Conservation (phyloP, 2,329 filamentous ascomycete species). For the Colletotrichum agaves region DNA sequence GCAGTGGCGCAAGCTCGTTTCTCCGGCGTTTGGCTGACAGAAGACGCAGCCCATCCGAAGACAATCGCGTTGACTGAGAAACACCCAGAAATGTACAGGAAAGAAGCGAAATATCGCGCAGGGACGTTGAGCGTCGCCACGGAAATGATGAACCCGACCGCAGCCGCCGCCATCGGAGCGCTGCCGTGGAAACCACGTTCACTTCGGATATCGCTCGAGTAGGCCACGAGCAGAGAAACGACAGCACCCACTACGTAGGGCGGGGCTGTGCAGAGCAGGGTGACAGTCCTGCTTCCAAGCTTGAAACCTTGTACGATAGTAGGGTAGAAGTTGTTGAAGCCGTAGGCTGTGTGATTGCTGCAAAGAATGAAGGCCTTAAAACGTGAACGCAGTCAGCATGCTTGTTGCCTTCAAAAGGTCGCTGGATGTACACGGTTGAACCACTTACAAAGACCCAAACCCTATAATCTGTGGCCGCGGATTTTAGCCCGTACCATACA, state of each 20-base stretch:
- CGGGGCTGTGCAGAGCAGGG: conserved; percentile 44
- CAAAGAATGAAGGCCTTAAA: conserved; percentile 35
- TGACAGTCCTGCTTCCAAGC: conserved; percentile 42
- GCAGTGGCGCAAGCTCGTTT: conserved; percentile 49
- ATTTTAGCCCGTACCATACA: conserved; percentile 36
- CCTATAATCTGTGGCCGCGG: conserved; percentile 39
- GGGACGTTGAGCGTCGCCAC: conserved; percentile 63
- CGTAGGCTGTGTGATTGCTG: conserved; percentile 39
- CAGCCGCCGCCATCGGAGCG: conserved; percentile 50
- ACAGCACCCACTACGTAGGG: conserved; percentile 40
- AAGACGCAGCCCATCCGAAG: conserved; percentile 47
- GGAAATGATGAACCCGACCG: conserved; percentile 69
- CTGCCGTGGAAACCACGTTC: conserved; percentile 40
- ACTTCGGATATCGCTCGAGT: conserved; percentile 34
- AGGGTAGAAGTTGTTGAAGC: conserved; percentile 42
- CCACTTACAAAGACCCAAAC: conserved; percentile 40
- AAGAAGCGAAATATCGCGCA: conserved; percentile 57
- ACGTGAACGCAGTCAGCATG: not conserved
- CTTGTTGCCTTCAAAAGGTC: not conserved
- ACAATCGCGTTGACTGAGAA: conserved; percentile 45
- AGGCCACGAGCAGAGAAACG: conserved; percentile 31
- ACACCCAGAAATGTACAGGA: conserved; percentile 44
- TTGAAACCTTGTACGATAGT: conserved; percentile 46
- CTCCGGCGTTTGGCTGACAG: conserved; percentile 48
- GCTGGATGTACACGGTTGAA: too few species aligned